Evolutionary conservation across 192 early-diverging fungal genomes (phyloP), one percentile per base, ranked within the genome.

Genomic region (Coemansia sp.): DNA sequence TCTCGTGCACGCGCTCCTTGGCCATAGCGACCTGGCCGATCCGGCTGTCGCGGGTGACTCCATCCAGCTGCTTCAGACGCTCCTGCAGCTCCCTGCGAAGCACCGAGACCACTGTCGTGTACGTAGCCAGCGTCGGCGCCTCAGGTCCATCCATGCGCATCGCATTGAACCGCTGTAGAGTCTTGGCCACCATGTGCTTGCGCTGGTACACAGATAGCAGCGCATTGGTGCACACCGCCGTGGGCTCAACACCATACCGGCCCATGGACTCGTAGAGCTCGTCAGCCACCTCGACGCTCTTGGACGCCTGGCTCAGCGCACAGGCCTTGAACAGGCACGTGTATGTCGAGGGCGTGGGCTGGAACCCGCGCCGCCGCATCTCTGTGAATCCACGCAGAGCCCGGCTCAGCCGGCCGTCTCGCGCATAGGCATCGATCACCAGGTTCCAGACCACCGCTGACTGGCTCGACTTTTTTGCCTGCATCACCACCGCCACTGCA

Each of bases 401-500:
- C 11, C 62, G 54, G 25, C 67, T 58, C 23, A 69, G 58, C 0
- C 62, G 57, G 2, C 72, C 72, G 13, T 18, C 41, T n/a, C 64
- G 54, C 18, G 66, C 72, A 35, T 76, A 76, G 29, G 50, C 61
- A 41, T 55, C 39, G 27, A 76, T 76, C 2, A 76, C 72, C n/a
- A 69, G 41, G 58, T 76, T 76, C 72, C 72, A 76, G 7, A 70
- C 60, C 3, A 66, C 61, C 4, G 25, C 40, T 10, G 72, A 76
- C 30, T 76, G 72, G 58, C 20, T 27, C 17, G 23, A 30, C 1
- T 60, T 52, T 28, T 68, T 68, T 26, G 67, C 27, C 38, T 68
- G 67, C 67, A 76, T 69, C 25, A 76, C 58, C 14, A 76, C 60
- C 13, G 72, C 72, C 14, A 76, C 72, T 1, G 72, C 72, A 36